A percentile compares a stretch with the other conserved stretches of the same genome.
Evolutionary conservation across 1,139 yeast genomes (phyloP).

Genomic region (Pichia sp.): DNA sequence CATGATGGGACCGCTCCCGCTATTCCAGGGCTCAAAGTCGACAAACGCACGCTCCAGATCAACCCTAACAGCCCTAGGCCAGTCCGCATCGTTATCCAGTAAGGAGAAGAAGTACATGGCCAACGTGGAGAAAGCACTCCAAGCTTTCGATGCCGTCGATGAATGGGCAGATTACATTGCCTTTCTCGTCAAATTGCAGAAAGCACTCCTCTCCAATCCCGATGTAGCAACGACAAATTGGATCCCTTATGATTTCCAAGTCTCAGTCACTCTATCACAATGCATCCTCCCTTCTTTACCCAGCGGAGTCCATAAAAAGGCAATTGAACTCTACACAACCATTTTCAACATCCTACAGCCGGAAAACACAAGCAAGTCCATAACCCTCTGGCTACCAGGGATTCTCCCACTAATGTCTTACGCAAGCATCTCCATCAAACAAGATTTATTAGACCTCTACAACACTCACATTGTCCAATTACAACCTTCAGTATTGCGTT

Average conservation of each 20-base stretch:
- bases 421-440: conserved; percentile 84
- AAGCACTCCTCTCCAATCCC: conserved; percentile 47
- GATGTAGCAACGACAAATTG: conserved; percentile 30
- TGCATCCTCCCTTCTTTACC: conserved; percentile 80
- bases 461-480: conserved; percentile 49
- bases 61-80: conserved; percentile 7
- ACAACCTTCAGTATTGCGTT: conserved; percentile 40
- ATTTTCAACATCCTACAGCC: conserved; percentile 58
- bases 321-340: conserved; percentile 66
- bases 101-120: conserved; percentile 64
- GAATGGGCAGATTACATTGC: conserved; percentile 99
- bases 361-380: conserved; percentile 42
- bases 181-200: conserved; percentile 69
- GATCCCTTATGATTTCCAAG: conserved; percentile 49
- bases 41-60: no score
- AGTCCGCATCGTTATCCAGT: conserved; percentile 29
- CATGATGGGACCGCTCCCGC: conserved; percentile 24
- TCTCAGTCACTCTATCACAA: conserved; percentile 45
- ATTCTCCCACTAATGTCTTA: conserved; percentile 76
- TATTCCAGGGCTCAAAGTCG: conserved; percentile 16
- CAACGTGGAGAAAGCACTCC: conserved; percentile 65
- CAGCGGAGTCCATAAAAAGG: conserved; percentile 90
- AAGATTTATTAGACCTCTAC: conserved; percentile 58
- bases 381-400: conserved; percentile 83
- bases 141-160: conserved; percentile 67